phyloP scores from a whole-genome alignment of 306 rosid species.

The Senna siamea region DNA sequence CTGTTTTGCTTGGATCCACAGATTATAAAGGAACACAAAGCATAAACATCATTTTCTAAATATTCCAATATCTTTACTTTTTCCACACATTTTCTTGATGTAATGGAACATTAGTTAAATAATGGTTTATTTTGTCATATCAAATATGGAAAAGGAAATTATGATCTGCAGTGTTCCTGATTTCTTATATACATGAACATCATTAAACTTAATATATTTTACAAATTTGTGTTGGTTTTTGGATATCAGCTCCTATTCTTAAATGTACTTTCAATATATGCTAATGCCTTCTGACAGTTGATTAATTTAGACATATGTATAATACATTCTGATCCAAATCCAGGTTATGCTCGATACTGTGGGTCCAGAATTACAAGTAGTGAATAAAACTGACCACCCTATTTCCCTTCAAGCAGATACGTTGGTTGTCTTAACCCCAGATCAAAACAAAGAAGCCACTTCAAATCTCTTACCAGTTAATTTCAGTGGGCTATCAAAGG shows the following conservation, averaged over 20 bases:
- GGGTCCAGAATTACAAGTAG: slow-evolving; percentile 89
- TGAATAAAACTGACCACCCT: slow-evolving; percentile 67
- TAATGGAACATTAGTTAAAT: too few relatives aligned
- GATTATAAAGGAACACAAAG: neutral
- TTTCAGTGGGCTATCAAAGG: slow-evolving; percentile 84
- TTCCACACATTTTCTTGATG: too few relatives aligned
- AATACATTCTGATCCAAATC: slow-evolving; percentile 23
- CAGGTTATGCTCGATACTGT: slow-evolving; percentile 91
- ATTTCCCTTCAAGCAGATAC: slow-evolving; percentile 73
- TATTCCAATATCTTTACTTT: too few relatives aligned
- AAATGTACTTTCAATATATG: neutral
- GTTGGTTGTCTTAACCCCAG: slow-evolving; percentile 73
- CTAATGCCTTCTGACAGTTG: slow-evolving; percentile 15
- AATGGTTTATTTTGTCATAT: too few relatives aligned
- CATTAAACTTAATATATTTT: neutral
- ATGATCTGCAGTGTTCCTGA: neutral
- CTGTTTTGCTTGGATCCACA: neutral
- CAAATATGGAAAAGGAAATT: neutral
- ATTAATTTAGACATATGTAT: neutral
- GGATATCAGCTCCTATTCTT: slow-evolving; percentile 19
- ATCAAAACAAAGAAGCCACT: slow-evolving; percentile 70
- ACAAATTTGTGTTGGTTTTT: slow-evolving; percentile 4
- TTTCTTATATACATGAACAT: neutral
- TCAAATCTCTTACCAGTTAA: slow-evolving; percentile 81
- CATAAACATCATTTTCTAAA: neutral